Conservation (phyloP, 2,329 filamentous ascomycete species). For the Alternaria sp. region DNA sequence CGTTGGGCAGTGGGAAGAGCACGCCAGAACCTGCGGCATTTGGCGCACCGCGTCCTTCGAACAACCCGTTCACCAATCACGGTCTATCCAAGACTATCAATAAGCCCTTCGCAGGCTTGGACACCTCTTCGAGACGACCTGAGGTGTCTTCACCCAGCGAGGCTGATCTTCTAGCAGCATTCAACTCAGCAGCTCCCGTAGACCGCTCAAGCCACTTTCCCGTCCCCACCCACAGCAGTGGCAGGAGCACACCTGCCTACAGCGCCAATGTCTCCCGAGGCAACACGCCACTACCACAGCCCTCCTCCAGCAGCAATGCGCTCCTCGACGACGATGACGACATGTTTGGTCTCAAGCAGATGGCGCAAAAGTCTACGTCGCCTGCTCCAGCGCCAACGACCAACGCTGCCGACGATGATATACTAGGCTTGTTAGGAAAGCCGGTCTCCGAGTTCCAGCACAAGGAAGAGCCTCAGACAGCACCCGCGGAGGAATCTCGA, state of each 20-base stretch:
- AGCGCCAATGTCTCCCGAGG: conserved; percentile 33
- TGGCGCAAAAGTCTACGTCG: conserved; percentile 55
- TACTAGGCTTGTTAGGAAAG: conserved; percentile 65
- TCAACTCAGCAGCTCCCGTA: conserved; percentile 64
- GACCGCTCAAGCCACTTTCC: conserved; percentile 66
- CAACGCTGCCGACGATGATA: conserved; percentile 61
- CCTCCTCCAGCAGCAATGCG: conserved; percentile 19
- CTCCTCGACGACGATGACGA: conserved; percentile 75
- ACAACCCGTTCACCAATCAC: conserved; percentile 30
- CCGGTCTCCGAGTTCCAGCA: conserved; percentile 61
- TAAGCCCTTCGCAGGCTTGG: conserved; percentile 46
- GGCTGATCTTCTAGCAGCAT: conserved; percentile 67
- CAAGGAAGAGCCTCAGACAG: conserved; percentile 26
- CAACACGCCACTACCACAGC: conserved; percentile 35
- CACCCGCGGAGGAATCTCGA: conserved; percentile 8
- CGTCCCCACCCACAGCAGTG: conserved; percentile 49
- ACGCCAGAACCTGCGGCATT: conserved; percentile 51
- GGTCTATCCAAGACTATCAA: conserved; percentile 46
- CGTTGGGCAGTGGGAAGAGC: conserved; percentile 63
- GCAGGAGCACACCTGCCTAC: conserved; percentile 49
- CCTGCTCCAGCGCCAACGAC: conserved; percentile 27
- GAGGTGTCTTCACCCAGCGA: conserved; percentile 50
- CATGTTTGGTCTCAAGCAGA: conserved; percentile 78
- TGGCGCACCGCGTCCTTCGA: conserved; percentile 28
- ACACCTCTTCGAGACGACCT: conserved; percentile 39